These are phyloP conservation scores for Amborella trichopoda DNA, from an alignment of 164 flowering plant genomes.

Conservation along the genomic window DNA sequence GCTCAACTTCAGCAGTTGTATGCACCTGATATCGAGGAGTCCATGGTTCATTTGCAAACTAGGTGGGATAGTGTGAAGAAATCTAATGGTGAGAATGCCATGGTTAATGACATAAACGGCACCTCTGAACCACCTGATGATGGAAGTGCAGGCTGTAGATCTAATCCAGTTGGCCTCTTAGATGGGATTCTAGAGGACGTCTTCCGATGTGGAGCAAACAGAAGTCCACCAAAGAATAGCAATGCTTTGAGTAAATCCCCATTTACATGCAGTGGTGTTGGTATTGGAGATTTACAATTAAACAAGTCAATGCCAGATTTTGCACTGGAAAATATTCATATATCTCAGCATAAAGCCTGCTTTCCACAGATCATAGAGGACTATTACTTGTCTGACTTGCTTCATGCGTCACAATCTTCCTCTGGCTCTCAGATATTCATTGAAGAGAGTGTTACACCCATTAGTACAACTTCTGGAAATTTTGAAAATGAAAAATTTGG, in stretches of 20 bases:
- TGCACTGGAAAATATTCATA: conserved; percentile 21
- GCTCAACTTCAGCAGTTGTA: conserved; percentile 79
- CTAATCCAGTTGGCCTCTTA: conserved; percentile 42
- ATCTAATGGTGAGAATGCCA: conserved; percentile 9
- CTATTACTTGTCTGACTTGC: conserved; percentile 50
- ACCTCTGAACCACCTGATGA: conserved; percentile 8
- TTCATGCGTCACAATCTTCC: conserved; percentile 36
- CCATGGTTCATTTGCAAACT: conserved; percentile 67
- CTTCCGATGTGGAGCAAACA: conserved; percentile 19
- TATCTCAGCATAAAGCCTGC: conserved; percentile 19
- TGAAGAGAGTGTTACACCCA: conserved; percentile 9
- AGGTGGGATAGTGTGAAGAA: conserved; percentile 71
- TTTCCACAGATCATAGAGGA: conserved; percentile 64
- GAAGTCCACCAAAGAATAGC: background rate
- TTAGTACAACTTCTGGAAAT: conserved; percentile 12
- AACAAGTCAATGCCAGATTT: conserved; percentile 13
- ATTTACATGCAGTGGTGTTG: conserved; percentile 8
- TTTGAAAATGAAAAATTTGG: conserved; percentile 29
- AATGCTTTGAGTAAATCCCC: background rate
- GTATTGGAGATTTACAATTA: conserved; percentile 11
- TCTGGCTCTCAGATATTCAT: conserved; percentile 10
- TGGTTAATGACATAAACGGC: conserved; percentile 5
- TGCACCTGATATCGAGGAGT: conserved; percentile 88
- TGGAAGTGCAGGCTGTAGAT: conserved; percentile 12
- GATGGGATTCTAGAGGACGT: conserved; percentile 86